phyloP scores from a whole-genome alignment of 768 basidiomycete genomes.

The Boletus subcaerulescens region DNA sequence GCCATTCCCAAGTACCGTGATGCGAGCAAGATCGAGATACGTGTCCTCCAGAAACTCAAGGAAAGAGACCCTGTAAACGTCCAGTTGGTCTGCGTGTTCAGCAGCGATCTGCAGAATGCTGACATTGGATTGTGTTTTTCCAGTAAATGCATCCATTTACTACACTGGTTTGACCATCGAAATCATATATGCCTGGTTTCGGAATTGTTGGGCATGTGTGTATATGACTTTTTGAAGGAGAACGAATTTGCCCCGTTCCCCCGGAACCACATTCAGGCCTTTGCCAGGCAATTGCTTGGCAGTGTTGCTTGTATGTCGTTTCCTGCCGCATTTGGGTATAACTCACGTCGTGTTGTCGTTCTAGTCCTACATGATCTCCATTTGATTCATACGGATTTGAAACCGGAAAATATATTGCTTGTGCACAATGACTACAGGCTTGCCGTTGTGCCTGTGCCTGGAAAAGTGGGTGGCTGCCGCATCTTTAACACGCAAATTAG shows the following conservation, averaged over 20 bases:
- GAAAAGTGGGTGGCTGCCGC: constrained; percentile 49
- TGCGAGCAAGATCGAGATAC: constrained; percentile 96
- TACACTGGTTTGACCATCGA: constrained; percentile 93
- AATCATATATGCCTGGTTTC: constrained; percentile 98
- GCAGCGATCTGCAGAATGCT: constrained; percentile 21
- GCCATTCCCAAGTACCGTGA: constrained; percentile 99
- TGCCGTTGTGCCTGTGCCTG: constrained; percentile 55
- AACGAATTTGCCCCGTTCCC: constrained; percentile 97
- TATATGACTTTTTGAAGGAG: constrained; percentile 98
- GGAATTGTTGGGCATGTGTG: constrained; percentile 93
- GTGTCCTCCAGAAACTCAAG: constrained; percentile 89
- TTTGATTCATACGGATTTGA: constrained; percentile 96
- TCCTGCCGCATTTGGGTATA: not conserved
- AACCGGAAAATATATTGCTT: constrained; percentile 97
- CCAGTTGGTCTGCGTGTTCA: constrained; percentile 57
- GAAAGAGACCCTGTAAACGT: constrained; percentile 83
- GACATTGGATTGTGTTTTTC: constrained; percentile 1
- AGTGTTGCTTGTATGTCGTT: constrained; percentile 85
- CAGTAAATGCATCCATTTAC: constrained; percentile 97
- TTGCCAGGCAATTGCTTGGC: constrained; percentile 86
- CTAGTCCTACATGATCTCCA: constrained; percentile 87
- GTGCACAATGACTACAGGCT: constrained; percentile 78
- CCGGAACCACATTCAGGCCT: constrained; percentile 92
- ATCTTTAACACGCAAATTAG: not conserved
- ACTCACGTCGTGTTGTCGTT: constrained; percentile 6